Base-by-base conservation (phyloP, 2,329 filamentous ascomycete species). In the Paramyrothecium sp. region DNA sequence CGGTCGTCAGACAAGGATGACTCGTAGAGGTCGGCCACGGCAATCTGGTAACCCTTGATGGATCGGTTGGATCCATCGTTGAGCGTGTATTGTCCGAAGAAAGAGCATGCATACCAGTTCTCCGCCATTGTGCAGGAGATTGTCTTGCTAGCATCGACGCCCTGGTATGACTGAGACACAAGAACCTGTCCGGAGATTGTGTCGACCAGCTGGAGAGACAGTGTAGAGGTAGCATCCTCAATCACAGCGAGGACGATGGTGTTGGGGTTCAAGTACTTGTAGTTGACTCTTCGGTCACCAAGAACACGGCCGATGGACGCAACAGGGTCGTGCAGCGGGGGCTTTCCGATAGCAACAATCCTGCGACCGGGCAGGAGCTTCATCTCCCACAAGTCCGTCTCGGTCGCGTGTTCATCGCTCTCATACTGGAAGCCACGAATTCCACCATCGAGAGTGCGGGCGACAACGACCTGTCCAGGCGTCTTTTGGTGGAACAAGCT, bases 201-300 rank as follows among this genome's bases (percentile, higher is more conserved):
- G 69, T 99, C 93, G 16, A 99, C 72, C 12, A 98, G 80, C 67
- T 94, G 92, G 61, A 96, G 81, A 0, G 86, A 88, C 8, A 92
- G 85, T 1, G 81, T 81, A 3, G 78, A 81, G 3, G 80, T 68
- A 12, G 78, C 76, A 21, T 88, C 82, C 34, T 89, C 81, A 2
- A 87, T 76, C 1, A 90, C 81, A 2, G 90, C 90, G 50, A 97
- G 80, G 1, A 98, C 82, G 2, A 92, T 80, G 7, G 91, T 83
- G 73, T 96, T 97, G 0, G 91, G 87, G 75, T 96, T 97, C 46
- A 99, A 78, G 71, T 98, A 98, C 76, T 99, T 99, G 85, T 99
- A 99, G 61, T 94, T 84, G 51, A 99, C 95, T n/a, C 88, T 88
- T 48, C 95, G 86, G 68, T 99, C 90, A 23, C 92, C 93, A 21